These are phyloP conservation scores for Chytriomyces hyalinus DNA, from an alignment of 192 early-diverging fungal species.

Conservation along the genomic window DNA sequence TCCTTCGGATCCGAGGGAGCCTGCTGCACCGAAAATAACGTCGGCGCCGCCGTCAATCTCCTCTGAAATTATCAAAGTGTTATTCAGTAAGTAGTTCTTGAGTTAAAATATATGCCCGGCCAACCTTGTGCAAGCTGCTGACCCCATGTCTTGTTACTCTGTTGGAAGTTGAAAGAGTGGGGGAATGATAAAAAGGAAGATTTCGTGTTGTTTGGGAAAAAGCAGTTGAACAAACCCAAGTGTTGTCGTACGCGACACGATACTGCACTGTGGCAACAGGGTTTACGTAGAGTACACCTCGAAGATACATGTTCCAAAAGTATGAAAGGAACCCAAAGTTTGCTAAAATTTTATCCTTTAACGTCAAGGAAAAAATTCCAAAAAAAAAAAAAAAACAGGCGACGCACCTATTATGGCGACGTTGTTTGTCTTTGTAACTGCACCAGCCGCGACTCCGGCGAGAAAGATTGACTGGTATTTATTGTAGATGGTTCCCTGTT, in stretches of 20 bases:
- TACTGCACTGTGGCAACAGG: neutral
- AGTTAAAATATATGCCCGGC: no score
- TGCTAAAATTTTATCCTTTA: neutral
- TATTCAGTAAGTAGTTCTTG: no score
- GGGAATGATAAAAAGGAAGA: neutral
- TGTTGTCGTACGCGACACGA: neutral
- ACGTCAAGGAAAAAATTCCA: neutral
- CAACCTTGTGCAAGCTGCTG: neutral
- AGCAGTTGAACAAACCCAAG: neutral
- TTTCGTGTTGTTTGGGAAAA: neutral
- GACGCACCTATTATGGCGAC: constrained; percentile 21
- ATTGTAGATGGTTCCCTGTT: neutral
- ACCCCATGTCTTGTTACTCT: neutral
- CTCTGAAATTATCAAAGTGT: constrained; percentile 14
- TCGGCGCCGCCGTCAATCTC: constrained; percentile 20
- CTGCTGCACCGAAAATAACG: constrained; percentile 43
- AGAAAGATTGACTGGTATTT: constrained; percentile 14
- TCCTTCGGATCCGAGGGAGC: constrained; percentile 25
- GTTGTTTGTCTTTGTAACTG: constrained; percentile 18
- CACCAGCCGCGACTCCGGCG: constrained; percentile 21
- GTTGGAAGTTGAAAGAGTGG: neutral
- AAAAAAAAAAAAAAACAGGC: no score
- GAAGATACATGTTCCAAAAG: neutral
- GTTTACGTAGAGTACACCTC: neutral
- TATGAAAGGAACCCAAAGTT: neutral